Evolutionary conservation across 768 basidiomycete species (phyloP).

Genomic region (Phlebiopsis flavidoalba): DNA sequence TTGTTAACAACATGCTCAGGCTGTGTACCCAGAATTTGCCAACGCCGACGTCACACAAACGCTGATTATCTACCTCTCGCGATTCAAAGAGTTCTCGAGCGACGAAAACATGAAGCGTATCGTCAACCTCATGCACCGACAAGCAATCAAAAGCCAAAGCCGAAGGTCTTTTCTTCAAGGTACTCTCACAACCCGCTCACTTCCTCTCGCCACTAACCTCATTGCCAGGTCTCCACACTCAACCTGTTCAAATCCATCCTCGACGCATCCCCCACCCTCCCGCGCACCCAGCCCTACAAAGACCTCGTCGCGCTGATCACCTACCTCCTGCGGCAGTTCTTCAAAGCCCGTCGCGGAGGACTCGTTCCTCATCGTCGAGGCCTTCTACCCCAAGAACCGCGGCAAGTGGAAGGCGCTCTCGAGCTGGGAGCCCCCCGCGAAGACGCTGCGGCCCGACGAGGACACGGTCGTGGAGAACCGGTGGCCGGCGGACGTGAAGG

Average conservation of each 20-base stretch:
- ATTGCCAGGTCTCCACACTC: conserved; percentile 78
- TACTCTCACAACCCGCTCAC: conserved; percentile 24
- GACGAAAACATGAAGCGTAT: conserved; percentile 87
- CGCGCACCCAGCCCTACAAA: conserved; percentile 71
- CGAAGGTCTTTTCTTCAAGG: conserved; percentile 95
- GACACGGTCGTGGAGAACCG: conserved; percentile 33
- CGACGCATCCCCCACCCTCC: conserved; percentile 73
- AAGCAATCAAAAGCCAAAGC: conserved; percentile 85
- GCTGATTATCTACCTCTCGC: conserved; percentile 72
- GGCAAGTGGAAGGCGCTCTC: conserved; percentile 84
- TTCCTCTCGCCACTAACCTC: background rate
- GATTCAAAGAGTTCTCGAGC: conserved; percentile 76
- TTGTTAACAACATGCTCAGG: background rate
- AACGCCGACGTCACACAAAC: conserved; percentile 82
- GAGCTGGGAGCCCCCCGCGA: conserved; percentile 61
- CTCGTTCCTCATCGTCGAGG: conserved; percentile 86
- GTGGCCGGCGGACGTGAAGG: conserved; percentile 63
- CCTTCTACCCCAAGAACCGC: conserved; percentile 87
- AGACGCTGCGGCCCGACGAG: conserved; percentile 24
- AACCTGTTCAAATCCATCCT: conserved; percentile 85
- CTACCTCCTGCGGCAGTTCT: conserved; percentile 88
- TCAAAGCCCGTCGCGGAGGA: conserved; percentile 86
- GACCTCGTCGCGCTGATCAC: conserved; percentile 83
- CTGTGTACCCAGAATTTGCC: conserved; percentile 67
- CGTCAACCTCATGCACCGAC: conserved; percentile 84